Conservation (phyloP, 1,139 yeast genomes). For the Hyphopichia buzzinii region DNA sequence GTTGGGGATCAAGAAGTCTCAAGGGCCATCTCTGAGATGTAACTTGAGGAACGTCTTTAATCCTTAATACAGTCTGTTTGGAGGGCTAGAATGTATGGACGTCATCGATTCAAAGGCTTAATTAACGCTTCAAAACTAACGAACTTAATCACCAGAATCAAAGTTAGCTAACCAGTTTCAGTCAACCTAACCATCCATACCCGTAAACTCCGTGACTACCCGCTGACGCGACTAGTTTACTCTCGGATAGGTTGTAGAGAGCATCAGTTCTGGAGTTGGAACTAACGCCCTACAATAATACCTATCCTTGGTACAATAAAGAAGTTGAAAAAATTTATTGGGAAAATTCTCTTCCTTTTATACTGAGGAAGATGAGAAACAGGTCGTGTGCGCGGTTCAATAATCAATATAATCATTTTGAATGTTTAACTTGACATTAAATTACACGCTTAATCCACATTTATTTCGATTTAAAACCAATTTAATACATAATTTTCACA, state of each 20-base stretch:
- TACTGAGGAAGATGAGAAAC: neutral
- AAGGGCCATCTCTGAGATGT: constrained; percentile 22
- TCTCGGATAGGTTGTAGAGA: constrained; percentile 56
- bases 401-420: too few relatives aligned
- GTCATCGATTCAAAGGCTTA: constrained; percentile 18
- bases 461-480: too few relatives aligned
- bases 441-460: too few relatives aligned
- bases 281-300: constrained; percentile 54
- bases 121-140: constrained; percentile 4
- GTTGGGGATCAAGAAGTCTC: constrained; percentile 38
- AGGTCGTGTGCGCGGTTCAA: too few relatives aligned
- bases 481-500: too few relatives aligned
- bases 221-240: constrained; percentile 35
- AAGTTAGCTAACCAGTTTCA: constrained; percentile 6
- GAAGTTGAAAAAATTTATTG: constrained; percentile 11
- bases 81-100: constrained; percentile 48
- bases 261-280: constrained; percentile 40
- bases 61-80: constrained; percentile 39
- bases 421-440: too few relatives aligned
- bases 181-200: constrained; percentile 26
- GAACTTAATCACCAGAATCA: constrained; percentile 8
- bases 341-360: constrained; percentile 6
- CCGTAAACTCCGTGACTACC: constrained; percentile 47
- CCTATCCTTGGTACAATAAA: constrained; percentile 50
- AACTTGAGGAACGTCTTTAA: too few relatives aligned